These are phyloP conservation scores for Mycoemilia scoparia DNA, from an alignment of 192 early-diverging fungal species.

Conservation along the genomic window DNA sequence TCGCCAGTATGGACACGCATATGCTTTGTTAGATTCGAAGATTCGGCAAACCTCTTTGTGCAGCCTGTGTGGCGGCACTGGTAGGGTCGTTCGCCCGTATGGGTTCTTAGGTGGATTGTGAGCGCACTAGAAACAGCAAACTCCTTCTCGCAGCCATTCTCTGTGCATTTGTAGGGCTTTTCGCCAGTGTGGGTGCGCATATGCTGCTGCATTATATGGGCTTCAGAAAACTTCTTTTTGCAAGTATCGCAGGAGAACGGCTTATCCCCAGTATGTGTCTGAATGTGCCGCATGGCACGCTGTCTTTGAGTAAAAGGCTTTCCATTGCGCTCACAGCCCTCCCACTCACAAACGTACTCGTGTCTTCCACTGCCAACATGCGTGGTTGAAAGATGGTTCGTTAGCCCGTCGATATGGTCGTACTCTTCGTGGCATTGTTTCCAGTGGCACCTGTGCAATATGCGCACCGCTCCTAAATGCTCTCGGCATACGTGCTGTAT, in stretches of 20 bases:
- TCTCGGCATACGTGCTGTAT: constrained; percentile 41
- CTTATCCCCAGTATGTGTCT: constrained; percentile 68
- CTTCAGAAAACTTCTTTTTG: constrained; percentile 62
- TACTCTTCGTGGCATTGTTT: constrained; percentile 26
- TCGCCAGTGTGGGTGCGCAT: constrained; percentile 65
- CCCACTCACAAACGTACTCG: constrained; percentile 27
- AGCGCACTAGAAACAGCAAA: constrained; percentile 51
- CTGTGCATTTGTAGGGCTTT: constrained; percentile 45
- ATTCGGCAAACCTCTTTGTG: constrained; percentile 25
- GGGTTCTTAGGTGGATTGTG: constrained; percentile 49
- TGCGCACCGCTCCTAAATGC: constrained; percentile 21
- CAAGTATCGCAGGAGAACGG: constrained; percentile 63
- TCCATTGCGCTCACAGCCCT: constrained; percentile 38
- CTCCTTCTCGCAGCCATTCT: constrained; percentile 39
- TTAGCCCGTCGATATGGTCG: constrained; percentile 16
- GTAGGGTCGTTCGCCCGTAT: constrained; percentile 56
- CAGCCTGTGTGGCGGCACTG: constrained; percentile 32
- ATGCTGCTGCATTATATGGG: constrained; percentile 58
- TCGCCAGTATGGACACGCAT: constrained; percentile 62
- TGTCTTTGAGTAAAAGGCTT: constrained; percentile 50
- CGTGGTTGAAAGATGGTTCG: constrained; percentile 16
- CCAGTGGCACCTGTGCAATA: constrained; percentile 60
- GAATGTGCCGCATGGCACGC: constrained; percentile 60
- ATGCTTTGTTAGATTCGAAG: constrained; percentile 51
- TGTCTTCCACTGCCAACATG: constrained; percentile 27